Base-by-base conservation (phyloP, 257 asterid genomes). In the Salvia hispanica region DNA sequence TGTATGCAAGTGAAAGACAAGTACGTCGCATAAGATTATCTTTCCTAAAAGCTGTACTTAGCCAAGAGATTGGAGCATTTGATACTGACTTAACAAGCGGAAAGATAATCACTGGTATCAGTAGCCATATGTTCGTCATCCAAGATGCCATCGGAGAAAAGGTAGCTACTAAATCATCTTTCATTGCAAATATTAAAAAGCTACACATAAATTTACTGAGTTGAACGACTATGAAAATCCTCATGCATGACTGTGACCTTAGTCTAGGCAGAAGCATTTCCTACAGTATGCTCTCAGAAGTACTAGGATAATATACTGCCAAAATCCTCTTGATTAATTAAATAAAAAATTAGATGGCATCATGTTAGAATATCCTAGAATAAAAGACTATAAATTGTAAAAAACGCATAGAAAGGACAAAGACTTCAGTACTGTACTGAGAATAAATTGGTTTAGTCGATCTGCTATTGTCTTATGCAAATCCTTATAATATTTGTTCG, bases 81-180 rank as follows among this genome's bases (percentile, higher is more conserved):
- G 95, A 90, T 53, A 87, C 95, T 4, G 89, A 88, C 73, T 74
- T 87, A 78, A 82, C 88, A 12, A 85, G 76, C 15, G 97, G 88
- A 52, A 84, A 86, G 74, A 78, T 90, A 45, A 88, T 90, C 67
- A 77, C 67, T 18, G 94, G 95, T 62, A 83, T 90, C 16, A 81
- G 88, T 76, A 83, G 69, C 73, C 91, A 87, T 74, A 90, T 87
- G 93, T 66, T 78, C 16, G 60, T 87, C 83, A 82, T 90, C 63
- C 97, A 90, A 72, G 95, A 90, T 8, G 92, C 97, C 33, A 87
- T 90, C 40, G 95, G 95, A 50, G 97, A 90, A 72, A 90, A 90
- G 97, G 97, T 90, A 74, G 66, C 1, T 3, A 1, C 37, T 5
- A 58, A 5, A 42, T 47, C 31, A 10, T 25, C 13, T 51, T 53